These are phyloP conservation scores for Puya raimondii DNA, from an alignment of 176 grass and related monocot species.

Conservation along the genomic window DNA sequence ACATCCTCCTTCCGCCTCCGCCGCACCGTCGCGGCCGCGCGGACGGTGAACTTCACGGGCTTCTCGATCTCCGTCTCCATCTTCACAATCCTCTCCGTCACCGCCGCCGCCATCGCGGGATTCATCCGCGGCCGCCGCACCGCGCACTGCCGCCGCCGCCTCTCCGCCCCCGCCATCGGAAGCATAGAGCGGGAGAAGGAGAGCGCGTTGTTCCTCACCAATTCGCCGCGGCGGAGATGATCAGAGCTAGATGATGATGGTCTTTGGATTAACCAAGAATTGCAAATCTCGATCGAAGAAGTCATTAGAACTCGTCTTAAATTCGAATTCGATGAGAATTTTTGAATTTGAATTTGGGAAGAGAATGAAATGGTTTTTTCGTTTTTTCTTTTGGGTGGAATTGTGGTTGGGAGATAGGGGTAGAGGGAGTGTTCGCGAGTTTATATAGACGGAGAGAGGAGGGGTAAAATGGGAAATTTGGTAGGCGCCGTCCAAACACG, in stretches of 20 bases:
- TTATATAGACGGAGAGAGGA: background rate
- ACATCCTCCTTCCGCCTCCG: conserved; percentile 52
- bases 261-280: too few relatives aligned
- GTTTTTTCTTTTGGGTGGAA: background rate
- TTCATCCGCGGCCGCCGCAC: background rate
- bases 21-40: conserved; percentile 73
- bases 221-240: conserved; percentile 1
- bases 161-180: background rate
- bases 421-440: background rate
- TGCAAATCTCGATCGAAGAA: too few relatives aligned
- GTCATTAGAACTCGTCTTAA: too few relatives aligned
- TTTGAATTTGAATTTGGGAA: too few relatives aligned
- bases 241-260: too few relatives aligned
- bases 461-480: background rate
- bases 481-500: background rate
- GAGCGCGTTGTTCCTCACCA: background rate
- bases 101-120: conserved; percentile 20
- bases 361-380: too few relatives aligned
- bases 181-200: conserved; percentile 1
- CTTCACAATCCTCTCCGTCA: conserved; percentile 29
- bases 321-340: too few relatives aligned
- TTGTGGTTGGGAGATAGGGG: background rate
- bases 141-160: background rate
- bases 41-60: conserved; percentile 41
- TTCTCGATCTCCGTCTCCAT: conserved; percentile 25